These are phyloP conservation scores for Atkinsonella hypoxylon DNA, from an alignment of 2,329 filamentous ascomycete genomes.

Conservation along the genomic window DNA sequence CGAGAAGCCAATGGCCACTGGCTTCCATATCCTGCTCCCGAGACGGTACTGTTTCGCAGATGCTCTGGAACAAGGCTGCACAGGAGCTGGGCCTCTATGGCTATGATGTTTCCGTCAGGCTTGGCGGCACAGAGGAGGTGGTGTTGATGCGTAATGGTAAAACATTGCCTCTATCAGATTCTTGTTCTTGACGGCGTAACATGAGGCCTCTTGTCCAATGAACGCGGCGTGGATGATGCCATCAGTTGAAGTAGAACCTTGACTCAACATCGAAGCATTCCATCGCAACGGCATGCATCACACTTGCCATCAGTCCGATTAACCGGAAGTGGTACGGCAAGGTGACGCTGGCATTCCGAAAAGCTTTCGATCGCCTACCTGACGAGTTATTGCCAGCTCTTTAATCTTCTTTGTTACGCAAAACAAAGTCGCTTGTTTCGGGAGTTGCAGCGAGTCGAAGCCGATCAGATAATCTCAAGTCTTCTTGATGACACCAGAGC, in stretches of 20 bases:
- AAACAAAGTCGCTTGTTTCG: background rate
- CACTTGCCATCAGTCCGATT: background rate
- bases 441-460: background rate
- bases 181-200: background rate
- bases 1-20: conserved; percentile 56
- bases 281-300: background rate
- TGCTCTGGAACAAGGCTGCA: conserved; percentile 60
- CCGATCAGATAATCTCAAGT: background rate
- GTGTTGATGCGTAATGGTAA: conserved; percentile 40
- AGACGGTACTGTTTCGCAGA: conserved; percentile 49
- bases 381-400: background rate
- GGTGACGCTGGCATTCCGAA: background rate
- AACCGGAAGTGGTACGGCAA: background rate
- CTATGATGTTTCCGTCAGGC: conserved; percentile 36
- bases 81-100: conserved; percentile 51
- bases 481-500: background rate
- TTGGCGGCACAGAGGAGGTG: conserved; percentile 24
- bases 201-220: background rate
- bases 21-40: conserved; percentile 52
- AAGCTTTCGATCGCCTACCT: background rate
- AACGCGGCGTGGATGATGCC: background rate
- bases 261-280: background rate
- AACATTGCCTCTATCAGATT: conserved; percentile 12
- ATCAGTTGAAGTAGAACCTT: background rate
- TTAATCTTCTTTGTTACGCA: background rate